Evolutionary conservation across 139 green algal species (phyloP), one percentile per base, ranked within the genome.

Genomic region (Volvox reticuliferus): DNA sequence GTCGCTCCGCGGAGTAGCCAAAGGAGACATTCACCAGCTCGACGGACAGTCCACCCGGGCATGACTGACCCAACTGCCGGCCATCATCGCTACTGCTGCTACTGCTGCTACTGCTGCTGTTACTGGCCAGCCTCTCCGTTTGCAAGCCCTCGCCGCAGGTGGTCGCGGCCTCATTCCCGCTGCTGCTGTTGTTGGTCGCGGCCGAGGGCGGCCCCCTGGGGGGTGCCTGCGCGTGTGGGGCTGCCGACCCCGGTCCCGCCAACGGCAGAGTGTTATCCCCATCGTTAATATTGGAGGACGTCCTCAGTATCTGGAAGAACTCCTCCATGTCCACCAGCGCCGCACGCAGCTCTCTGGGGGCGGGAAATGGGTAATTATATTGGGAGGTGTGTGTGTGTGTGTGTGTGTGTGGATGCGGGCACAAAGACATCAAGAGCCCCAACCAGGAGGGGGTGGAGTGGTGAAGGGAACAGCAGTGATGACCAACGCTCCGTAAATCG

Each of bases 241-340:
- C 18, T n/a, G 67, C 33, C 0, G 82, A 36, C 14, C 26, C 71
- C 71, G 44, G 44, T 55, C 5, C 9, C 65, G 21, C 2, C 65
- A 20, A 37, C 13, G 85, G 85, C 85, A 89, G 85, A 2, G 62
- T 67, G 32, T 82, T 44, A 84, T 65, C 36, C 62, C 97, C 97
- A 65, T 98, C 96, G 71, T 83, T 73, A 22, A 99, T 91, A 21
- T 79, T 88, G 28, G 92, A 93, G 0, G 94, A 75, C 0, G 96
- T 98, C 35, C 84, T 87, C 33, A 99, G 95, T 88, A 99, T 97
- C 5, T 94, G 78, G 78, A 99, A 97, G 91, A 99, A 98, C 61
- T 97, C 95, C 86, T 99, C 97, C 96, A 99, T 98, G 93, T 99
- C 98, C 30, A 99, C 97, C 75, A 99, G 94, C 0, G 93, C 96